phyloP scores from a whole-genome alignment of 2,329 filamentous ascomycete genomes.

The Colletotrichum sp. region DNA sequence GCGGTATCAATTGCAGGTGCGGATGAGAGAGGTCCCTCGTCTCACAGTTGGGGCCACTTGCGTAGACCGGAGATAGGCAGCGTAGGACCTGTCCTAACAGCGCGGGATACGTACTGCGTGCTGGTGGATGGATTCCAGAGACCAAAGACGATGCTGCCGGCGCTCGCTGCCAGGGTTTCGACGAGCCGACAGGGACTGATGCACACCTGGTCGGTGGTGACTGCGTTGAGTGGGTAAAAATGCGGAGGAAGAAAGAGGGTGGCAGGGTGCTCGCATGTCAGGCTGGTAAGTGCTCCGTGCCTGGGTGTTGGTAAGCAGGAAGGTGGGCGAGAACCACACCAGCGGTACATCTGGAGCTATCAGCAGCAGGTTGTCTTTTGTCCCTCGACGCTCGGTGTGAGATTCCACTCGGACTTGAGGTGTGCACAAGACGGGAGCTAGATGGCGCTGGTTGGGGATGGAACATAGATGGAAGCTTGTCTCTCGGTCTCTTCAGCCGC shows the following conservation, averaged over 20 bases:
- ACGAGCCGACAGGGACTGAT: background rate
- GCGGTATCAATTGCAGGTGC: background rate
- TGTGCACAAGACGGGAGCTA: background rate
- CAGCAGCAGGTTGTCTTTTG: background rate
- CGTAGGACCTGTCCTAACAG: background rate
- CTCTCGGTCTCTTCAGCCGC: background rate
- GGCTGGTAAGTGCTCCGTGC: conserved; percentile 14
- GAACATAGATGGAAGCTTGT: background rate
- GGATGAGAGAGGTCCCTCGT: background rate
- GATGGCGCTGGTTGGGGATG: background rate
- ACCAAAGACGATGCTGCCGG: background rate
- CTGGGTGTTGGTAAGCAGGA: conserved; percentile 17
- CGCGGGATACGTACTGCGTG: background rate
- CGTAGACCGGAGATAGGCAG: background rate
- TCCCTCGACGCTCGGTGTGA: background rate
- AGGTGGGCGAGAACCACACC: background rate
- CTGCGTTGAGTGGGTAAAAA: background rate
- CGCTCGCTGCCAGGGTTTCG: background rate
- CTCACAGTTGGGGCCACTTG: background rate
- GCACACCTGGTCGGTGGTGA: background rate
- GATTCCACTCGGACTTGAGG: background rate
- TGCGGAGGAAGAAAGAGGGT: conserved; percentile 1
- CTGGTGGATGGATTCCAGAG: background rate
- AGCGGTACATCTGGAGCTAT: background rate
- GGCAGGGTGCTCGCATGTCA: conserved; percentile 9